Percentiles rank a stretch among this genome's conserved stretches.
Conservation (phyloP, 176 grass and related monocot genomes). For the Neostapfia colusana region DNA sequence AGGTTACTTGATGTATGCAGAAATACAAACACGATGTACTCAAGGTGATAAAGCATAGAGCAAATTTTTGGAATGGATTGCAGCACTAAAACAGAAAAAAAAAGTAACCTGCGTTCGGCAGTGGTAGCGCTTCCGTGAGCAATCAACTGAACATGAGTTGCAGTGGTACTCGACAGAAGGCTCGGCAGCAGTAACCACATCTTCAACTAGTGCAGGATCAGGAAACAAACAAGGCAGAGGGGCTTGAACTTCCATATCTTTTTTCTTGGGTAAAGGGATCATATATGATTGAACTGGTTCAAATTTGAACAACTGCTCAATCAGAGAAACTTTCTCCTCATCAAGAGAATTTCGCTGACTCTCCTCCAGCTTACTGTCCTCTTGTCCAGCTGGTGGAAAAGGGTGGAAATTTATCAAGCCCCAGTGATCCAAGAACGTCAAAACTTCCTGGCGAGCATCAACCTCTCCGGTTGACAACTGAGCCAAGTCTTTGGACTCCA, state of each 20-base stretch:
- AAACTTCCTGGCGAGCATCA: conserved; percentile 68
- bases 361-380: conserved; percentile 67
- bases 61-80: conserved; percentile 11
- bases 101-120: conserved; percentile 81
- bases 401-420: conserved; percentile 97
- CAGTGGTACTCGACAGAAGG: conserved; percentile 97
- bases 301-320: conserved; percentile 83
- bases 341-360: conserved; percentile 32
- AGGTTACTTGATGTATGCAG: background rate
- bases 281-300: conserved; percentile 70
- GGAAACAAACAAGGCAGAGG: conserved; percentile 56
- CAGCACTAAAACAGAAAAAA: conserved; percentile 36
- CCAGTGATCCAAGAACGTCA: conserved; percentile 95
- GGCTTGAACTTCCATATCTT: conserved; percentile 49
- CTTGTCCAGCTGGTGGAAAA: conserved; percentile 60
- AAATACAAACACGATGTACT: conserved; percentile 10
- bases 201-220: conserved; percentile 71
- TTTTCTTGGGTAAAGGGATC: conserved; percentile 65
- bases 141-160: conserved; percentile 97
- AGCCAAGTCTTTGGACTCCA: conserved; percentile 81
- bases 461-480: conserved; percentile 69
- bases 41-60: conserved; percentile 17
- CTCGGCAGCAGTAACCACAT: conserved; percentile 58
- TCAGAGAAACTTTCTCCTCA: conserved; percentile 54
- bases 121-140: conserved; percentile 87